Evolutionary conservation across 345 rosid species (phyloP).

Genomic region (Cardamine resedifolia): DNA sequence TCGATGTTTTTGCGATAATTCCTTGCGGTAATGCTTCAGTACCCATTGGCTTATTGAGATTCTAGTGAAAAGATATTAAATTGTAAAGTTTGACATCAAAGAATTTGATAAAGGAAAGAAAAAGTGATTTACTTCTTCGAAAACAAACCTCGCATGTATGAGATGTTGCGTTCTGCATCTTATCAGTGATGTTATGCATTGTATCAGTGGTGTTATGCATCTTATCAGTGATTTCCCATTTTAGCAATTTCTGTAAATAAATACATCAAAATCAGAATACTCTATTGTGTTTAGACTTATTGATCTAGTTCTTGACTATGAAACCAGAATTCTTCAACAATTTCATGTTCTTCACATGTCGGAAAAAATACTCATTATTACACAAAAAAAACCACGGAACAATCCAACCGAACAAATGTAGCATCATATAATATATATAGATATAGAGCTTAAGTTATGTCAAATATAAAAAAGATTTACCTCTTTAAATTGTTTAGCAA

Average conservation of each 20-base stretch:
- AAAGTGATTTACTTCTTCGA: background rate
- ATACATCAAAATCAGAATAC: background rate
- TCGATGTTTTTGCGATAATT: constrained; percentile 55
- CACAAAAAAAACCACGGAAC: background rate
- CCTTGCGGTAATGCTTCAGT: constrained; percentile 67
- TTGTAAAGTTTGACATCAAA: background rate
- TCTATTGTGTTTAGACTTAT: background rate
- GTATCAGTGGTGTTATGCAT: constrained; percentile 39
- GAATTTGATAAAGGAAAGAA: background rate
- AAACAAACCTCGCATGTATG: constrained; percentile 64
- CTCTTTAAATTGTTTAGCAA: constrained; percentile 51
- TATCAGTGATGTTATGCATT: constrained; percentile 33
- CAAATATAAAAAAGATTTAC: constrained; percentile 52
- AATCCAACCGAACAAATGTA: no score
- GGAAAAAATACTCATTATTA: background rate
- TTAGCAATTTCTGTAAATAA: constrained; percentile 53
- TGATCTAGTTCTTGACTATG: background rate
- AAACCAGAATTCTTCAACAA: background rate
- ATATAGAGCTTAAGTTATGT: no score
- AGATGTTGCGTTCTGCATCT: constrained; percentile 35
- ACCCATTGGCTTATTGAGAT: constrained; percentile 52
- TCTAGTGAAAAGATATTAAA: constrained; percentile 33
- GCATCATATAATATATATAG: no score
- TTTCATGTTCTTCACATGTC: background rate
- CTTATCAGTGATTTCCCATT: constrained; percentile 47